Evolutionary conservation across 352 stramenopile species (phyloP), one percentile per base, ranked within the genome.

Genomic region (Phytopythium vexans): DNA sequence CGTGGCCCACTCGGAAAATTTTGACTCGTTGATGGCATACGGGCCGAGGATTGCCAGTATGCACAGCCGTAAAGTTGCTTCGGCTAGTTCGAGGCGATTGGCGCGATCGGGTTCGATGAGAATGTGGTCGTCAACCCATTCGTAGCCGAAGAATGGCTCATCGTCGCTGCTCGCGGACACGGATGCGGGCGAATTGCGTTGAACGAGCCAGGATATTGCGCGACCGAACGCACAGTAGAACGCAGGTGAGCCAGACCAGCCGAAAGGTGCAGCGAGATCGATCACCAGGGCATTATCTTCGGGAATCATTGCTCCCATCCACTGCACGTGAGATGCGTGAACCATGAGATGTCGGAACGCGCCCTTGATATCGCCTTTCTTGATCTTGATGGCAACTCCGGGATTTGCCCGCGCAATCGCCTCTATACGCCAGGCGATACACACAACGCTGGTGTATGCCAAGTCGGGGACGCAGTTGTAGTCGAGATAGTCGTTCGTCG

Each of bases 101-200:
- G 0, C 7, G 3, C 6, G 9, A 8, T 57, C 51, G 32, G 38
- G 11, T 32, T 72, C 58, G 6, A 72, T 54, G 1, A 72, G 42
- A 0, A 68, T 38, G 32, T 64, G 55, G 36, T 72, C 55, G 35
- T 68, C 64, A 0, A 65, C 54, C 54, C 57, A 70, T 11, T 57
- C 58, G 15, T 60, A 67, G 8, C 43, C 14, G 50, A 58, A 72
- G 33, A 64, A 72, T 8, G 54, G 11, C 9, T 58, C 47, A 6
- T 1, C 2, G 40, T 72, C 42, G 8, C 8, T 51, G 1, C 5
- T 9, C 6, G 2, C 38, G 15, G 8, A 15, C 11, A 42, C 46
- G 9, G 10, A 48, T 27, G 21, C 12, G 0, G 47, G 64, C 16
- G 47, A 52, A 46, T 67, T 56, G 10, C 48, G 49, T 12, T 9